Evolutionary conservation across 2,329 filamentous ascomycete genomes (phyloP), one percentile per base, ranked within the genome.

Genomic region (Neonectria coccinea): DNA sequence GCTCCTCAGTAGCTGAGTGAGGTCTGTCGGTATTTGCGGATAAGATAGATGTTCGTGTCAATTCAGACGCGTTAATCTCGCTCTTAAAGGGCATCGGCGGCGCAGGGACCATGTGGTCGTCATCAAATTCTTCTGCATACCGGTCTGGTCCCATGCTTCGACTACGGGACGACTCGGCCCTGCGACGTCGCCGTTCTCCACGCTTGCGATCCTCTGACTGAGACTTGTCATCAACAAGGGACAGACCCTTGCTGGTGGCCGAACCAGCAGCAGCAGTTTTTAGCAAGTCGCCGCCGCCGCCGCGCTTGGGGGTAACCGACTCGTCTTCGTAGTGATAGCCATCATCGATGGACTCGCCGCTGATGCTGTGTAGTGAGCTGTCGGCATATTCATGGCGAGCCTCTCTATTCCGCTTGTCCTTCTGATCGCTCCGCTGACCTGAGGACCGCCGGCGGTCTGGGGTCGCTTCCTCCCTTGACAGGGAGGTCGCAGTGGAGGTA

Each of bases 71-170:
- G 69, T 92, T 91, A 62, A 97, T 88, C 60, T 93, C 92, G 78
- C 94, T 97, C 78, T 92, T 91, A 67, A 97, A 85, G 3, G 95
- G 95, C 91, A 97, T 93, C 6, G 92, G 92, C 7, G 94, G 91
- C 5, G 80, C 78, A 10, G 83, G 83, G 14, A 92, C 87, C 48
- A 51, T 5, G 56, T 88, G 85, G 64, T 86, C 82, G 2, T 86
- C 82, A 6, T 86, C 86, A 42, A 84, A 83, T 11, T 85, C 84
- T 12, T 87, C 85, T 1, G 76, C 76, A 64, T 82, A 82, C 52
- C 78, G 79, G 45, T 85, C 83, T 16, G 79, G 78, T 7, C 79
- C 81, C 10, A 83, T 77, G 33, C 81, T 83, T 45, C 79, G 77
- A 62, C 75, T 86, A 77, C 72, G 73, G 7, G 82, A 76, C 4